Conservation (phyloP, 345 rosid genomes). For the Alliaria petiolata region DNA sequence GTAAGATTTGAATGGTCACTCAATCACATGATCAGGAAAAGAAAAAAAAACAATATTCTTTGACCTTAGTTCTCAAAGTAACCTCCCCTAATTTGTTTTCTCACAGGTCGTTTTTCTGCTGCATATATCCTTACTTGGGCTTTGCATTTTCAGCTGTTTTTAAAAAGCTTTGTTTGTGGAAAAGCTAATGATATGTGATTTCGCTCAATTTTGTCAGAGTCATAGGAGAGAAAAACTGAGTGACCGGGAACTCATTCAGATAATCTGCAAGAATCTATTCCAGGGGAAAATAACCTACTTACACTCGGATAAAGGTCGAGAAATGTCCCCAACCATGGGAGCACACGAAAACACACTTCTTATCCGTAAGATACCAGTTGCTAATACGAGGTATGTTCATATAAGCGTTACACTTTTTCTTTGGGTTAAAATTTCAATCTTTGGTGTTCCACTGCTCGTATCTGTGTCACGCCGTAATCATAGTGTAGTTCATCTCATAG, state of each 20-base stretch:
- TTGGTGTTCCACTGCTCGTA: background rate
- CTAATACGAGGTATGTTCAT: constrained; percentile 50
- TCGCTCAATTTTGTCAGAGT: constrained; percentile 41
- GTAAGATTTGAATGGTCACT: background rate
- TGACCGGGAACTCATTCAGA: constrained; percentile 43
- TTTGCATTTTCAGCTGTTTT: background rate
- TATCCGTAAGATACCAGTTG: constrained; percentile 69
- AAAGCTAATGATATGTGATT: background rate
- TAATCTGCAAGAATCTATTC: constrained; percentile 61
- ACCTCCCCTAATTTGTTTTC: background rate
- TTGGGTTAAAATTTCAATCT: background rate
- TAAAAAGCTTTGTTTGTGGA: background rate
- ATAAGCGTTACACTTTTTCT: background rate
- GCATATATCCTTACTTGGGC: background rate
- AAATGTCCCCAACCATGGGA: constrained; percentile 66
- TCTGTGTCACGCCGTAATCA: background rate
- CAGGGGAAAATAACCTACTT: constrained; percentile 74
- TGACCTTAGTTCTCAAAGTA: background rate
- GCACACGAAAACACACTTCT: constrained; percentile 75
- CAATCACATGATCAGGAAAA: background rate
- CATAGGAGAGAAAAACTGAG: constrained; percentile 54
- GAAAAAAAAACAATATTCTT: background rate
- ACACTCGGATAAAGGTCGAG: constrained; percentile 62
- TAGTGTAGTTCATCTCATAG: background rate
- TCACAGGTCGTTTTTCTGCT: background rate